Evolutionary conservation across 768 basidiomycete genomes (phyloP), one percentile per base, ranked within the genome.

Genomic region (Bullera alba): DNA sequence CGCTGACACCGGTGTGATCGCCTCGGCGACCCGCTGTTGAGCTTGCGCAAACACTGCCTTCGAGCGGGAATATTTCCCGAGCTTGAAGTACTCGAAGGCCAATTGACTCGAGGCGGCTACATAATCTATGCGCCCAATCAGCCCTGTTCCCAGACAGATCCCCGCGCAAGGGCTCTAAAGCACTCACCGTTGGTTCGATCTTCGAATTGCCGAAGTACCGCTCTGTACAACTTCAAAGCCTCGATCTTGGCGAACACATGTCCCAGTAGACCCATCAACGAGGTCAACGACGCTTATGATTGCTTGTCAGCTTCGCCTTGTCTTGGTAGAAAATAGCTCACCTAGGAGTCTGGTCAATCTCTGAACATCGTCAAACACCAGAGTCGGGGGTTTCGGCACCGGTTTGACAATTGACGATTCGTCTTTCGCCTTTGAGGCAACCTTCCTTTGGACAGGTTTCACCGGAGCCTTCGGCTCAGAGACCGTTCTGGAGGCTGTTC

Each of bases 1-100:
- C 12, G 46, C 49, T 16, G 50, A 50, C 14, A 56, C 52, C 12
- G 41, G 26, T 16, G 29, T 47, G 16, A 46, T 54, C n/a, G 47
- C 30, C 5, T 48, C 45, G 4, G 32, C 46, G 16, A 55, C 46
- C 4, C 21, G 45, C 36, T 43, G 30, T 12, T 45, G 28, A 12
- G 60, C 54, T 35, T 58, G 58, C 12, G 29, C 77, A 61, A 87
- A 86, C 17, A 93, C 78, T 2, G 73, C 63, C 0, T 74, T 76
- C 0, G 90, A 89, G 30, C 84, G 79, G 45, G 79, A 79, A 2
- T 75, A 71, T 67, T 85, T 87, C 2, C 92, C 91, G 1, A 96
- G 77, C 29, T 78, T 79, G 38, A 82, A 74, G 60, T 91, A 90
- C 66, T 91, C 87, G 48, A 81, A 78, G 0, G 85, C 91, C 5